Conservation (phyloP, 1,284 basidiomycete genomes). For the Leucoagaricus sp. region DNA sequence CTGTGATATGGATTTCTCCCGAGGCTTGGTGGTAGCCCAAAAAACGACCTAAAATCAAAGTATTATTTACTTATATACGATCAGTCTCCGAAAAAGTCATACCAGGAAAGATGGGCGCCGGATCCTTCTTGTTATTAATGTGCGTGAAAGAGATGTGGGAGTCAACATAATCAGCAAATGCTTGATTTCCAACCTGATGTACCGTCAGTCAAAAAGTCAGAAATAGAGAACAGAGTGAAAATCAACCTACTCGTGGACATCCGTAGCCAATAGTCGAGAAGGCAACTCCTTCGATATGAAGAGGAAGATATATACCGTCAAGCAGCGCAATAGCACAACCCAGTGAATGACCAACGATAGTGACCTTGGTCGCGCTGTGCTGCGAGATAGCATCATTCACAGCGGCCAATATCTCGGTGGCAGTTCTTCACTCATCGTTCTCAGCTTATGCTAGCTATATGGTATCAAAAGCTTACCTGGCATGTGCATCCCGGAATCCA, state of each 20-base stretch:
- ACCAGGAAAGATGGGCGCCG: slow-evolving; percentile 48
- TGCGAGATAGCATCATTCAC: slow-evolving; percentile 24
- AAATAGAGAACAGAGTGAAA: background rate
- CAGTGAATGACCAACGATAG: slow-evolving; percentile 53
- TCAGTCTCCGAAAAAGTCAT: background rate
- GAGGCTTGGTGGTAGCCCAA: slow-evolving; percentile 45
- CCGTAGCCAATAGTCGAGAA: slow-evolving; percentile 50
- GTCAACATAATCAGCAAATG: slow-evolving; percentile 8
- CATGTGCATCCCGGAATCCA: slow-evolving; percentile 52
- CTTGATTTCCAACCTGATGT: slow-evolving; percentile 15
- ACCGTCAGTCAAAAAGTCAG: background rate
- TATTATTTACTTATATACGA: background rate
- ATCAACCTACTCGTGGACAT: slow-evolving; percentile 17
- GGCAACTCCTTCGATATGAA: slow-evolving; percentile 42
- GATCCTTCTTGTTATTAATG: slow-evolving; percentile 43
- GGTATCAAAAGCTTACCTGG: slow-evolving; percentile 23
- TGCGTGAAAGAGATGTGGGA: slow-evolving; percentile 43
- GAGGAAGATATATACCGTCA: slow-evolving; percentile 47
- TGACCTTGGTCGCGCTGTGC: slow-evolving; percentile 23
- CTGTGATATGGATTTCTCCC: slow-evolving; percentile 42
- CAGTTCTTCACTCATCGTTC: slow-evolving; percentile 33
- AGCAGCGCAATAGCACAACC: slow-evolving; percentile 50
- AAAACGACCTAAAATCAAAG: slow-evolving; percentile 24
- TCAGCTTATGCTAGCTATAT: slow-evolving; percentile 26
- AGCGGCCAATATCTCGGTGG: slow-evolving; percentile 24